phyloP scores from a whole-genome alignment of 1,284 basidiomycete species.

The Cerrena zonata region DNA sequence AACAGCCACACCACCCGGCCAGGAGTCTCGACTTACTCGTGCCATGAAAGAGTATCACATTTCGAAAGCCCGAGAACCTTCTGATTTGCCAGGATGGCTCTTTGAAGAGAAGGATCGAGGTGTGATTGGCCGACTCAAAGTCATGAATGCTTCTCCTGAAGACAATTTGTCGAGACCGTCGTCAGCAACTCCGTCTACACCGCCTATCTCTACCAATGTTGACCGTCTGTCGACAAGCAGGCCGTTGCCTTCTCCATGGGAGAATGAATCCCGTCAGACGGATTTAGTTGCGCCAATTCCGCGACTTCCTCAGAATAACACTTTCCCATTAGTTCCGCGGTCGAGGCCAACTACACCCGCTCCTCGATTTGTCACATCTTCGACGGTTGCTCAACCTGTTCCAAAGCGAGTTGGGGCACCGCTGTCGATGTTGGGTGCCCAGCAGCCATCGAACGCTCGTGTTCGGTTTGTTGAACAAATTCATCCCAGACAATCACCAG shows the following conservation, averaged over 20 bases:
- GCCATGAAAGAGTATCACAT: conserved; percentile 66
- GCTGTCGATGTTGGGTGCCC: neutral
- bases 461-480: conserved; percentile 6
- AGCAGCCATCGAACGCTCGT: neutral
- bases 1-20: conserved; percentile 54
- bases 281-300: neutral
- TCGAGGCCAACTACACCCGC: no score
- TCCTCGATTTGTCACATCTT: no score
- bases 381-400: no score
- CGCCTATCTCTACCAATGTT: neutral
- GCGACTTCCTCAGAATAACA: no score
- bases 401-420: no score
- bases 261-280: neutral
- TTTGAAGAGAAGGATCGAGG: conserved; percentile 54
- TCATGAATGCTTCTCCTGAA: conserved; percentile 7
- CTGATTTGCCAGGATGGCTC: conserved; percentile 64
- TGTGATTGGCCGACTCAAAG: conserved; percentile 18
- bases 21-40: conserved; percentile 56
- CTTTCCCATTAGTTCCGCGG: no score
- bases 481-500: conserved; percentile 1
- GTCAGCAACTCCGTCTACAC: neutral
- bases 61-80: conserved; percentile 48
- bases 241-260: neutral
- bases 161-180: neutral
- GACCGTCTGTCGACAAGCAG: conserved; percentile 1